phyloP scores from a whole-genome alignment of 805 yeast genomes.

The Torulaspora delbrueckii region DNA sequence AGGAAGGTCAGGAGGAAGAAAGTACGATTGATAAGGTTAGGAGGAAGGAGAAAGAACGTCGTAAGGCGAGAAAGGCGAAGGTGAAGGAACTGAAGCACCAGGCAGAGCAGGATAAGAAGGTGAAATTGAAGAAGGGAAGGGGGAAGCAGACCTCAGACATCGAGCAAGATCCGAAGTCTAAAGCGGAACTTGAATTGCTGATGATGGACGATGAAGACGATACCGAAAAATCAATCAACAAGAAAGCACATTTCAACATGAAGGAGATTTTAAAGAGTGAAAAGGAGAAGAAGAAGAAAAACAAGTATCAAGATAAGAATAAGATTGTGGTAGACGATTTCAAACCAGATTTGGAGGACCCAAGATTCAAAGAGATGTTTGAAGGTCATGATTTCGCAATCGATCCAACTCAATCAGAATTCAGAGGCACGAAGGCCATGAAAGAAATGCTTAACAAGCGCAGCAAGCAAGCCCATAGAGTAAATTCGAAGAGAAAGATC shows the following conservation, averaged over 20 bases:
- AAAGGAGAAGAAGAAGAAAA: conserved; percentile 51
- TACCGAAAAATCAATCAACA: conserved; percentile 33
- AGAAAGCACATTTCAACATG: conserved; percentile 68
- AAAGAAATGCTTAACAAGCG: conserved; percentile 74
- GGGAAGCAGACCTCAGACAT: conserved; percentile 21
- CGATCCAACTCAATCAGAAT: conserved; percentile 90
- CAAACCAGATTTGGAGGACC: conserved; percentile 70
- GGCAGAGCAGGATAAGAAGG: conserved; percentile 49
- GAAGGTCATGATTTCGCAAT: conserved; percentile 88
- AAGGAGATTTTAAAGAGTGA: conserved; percentile 72
- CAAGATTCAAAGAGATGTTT: conserved; percentile 78
- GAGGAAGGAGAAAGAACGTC: conserved; percentile 89
- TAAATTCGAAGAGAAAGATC: conserved; percentile 18
- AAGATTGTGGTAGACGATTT: conserved; percentile 53
- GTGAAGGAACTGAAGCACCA: conserved; percentile 54
- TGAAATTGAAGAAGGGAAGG: conserved; percentile 35
- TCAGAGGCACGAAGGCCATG: conserved; percentile 84
- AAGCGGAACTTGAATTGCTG: conserved; percentile 69
- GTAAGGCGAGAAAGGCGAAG: conserved; percentile 75
- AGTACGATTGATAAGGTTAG: conserved; percentile 73
- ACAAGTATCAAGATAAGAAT: conserved; percentile 42
- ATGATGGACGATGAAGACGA: conserved; percentile 58
- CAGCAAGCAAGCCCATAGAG: conserved; percentile 43
- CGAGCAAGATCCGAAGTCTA: conserved; percentile 38
- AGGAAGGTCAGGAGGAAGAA: conserved; percentile 53